Evolutionary conservation across 208 protist species (phyloP), one percentile per base, ranked within the genome.

Genomic region (Porcisia deanei): DNA sequence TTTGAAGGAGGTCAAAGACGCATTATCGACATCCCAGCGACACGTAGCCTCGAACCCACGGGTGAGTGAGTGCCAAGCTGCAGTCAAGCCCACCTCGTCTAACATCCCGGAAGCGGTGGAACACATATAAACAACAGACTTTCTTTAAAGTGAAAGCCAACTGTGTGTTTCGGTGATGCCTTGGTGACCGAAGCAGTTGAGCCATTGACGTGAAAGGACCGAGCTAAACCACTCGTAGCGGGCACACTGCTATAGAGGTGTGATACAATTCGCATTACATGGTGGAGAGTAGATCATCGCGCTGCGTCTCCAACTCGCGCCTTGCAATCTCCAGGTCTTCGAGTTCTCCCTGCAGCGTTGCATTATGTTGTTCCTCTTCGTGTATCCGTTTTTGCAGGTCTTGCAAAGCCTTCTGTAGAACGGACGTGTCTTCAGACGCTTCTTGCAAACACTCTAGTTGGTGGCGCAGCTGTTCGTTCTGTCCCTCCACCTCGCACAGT

Each of bases 261-360:
- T 7, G 39, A 20, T 16, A n/a, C 1, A 20, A 49, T 16, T 37
- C 43, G 3, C 39, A 73, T 25, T 43, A 60, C 8, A 68, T 14
- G 37, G 72, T 69, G 7, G 58, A 68, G 9, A 71, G 39, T 39
- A 81, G 69, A 8, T 18, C 76, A 43, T 63, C 65, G 34, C 79
- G 68, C 73, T 84, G 76, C 22, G 6, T 67, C 37, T 71, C 65
- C 45, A 88, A 57, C 37, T 75, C 59, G 8, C n/a, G 30, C 54
- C 82, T 54, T 7, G 74, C 74, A 25, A 58, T 66, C 43, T 87
- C 75, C 4, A 80, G 57, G 59, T 61, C 64, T 34, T 68, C 53
- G 58, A 84, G 80, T 70, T 91, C 88, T 47, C 60, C 75, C 41
- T 88, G 76, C 14, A 81, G 53, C 8, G 18, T 30, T 34, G 57